Base-by-base conservation (phyloP, 2,329 filamentous ascomycete genomes). In the Aspergillus sergii region DNA sequence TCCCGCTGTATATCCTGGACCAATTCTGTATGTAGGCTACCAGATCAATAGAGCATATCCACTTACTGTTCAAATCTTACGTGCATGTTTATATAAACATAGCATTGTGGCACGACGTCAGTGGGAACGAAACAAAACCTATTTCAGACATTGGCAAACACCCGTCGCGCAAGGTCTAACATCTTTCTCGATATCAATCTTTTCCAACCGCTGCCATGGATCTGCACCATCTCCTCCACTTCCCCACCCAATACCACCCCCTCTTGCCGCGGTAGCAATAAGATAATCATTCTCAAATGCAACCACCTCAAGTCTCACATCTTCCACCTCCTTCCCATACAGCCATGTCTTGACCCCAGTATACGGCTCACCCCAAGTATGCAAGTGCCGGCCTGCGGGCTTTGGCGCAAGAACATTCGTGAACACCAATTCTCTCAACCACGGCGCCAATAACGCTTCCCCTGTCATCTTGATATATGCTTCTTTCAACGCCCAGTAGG, bases 401-500 rank as follows among this genome's bases (percentile, higher is more conserved):
- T 67, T 69, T 10, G 86, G 85, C 3, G 83, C 82, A 56, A 81
- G 76, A 0, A 89, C 87, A 60, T 86, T 80, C 62, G 80, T 80
- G 68, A 90, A 90, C 63, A 89, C 87, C 26, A 89, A 73, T 50
- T 87, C 80, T 60, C 82, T 81, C 39, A 89, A 77, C 88, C 87
- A 89, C 2, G 81, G 79, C 1, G 87, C 88, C 9, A 89, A 77
- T 21, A 90, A 75, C 0, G 86, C 88, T 71, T 89, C 87, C 8
- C 88, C 88, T 5, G 86, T 86, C 71, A 90, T 85, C 77, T 89
- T 90, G 72, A 89, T 85, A 74, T 88, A 89, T 1, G 88, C 86
- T 71, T 90, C 88, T 71, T 89, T 89, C 61, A 88, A 83, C 68
- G 84, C 86, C 84, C 87, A 90, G 70, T 85, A 88, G 0, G 86